These are phyloP conservation scores for Fusarium albidum DNA, from an alignment of 2,329 filamentous ascomycete species.

Conservation along the genomic window DNA sequence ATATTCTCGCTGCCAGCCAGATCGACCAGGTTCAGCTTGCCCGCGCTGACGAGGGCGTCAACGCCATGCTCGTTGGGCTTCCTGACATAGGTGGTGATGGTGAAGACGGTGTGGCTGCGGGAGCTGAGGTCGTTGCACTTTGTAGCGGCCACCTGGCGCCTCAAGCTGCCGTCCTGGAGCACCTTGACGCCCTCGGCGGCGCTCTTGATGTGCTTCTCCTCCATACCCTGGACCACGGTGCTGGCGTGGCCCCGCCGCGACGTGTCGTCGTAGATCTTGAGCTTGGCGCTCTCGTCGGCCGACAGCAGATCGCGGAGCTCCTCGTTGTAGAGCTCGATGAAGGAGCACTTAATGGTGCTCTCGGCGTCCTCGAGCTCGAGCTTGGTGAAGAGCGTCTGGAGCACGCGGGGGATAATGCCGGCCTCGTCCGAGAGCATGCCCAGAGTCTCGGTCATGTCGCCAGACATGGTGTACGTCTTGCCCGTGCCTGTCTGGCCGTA, in stretches of 20 bases:
- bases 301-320: conserved; percentile 91
- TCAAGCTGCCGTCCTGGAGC: conserved; percentile 87
- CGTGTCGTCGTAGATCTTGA: conserved; percentile 95
- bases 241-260: conserved; percentile 84
- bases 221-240: conserved; percentile 96
- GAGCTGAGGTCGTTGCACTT: conserved; percentile 99
- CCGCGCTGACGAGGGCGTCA: conserved; percentile 88
- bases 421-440: conserved; percentile 90
- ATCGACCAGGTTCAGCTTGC: conserved; percentile 96
- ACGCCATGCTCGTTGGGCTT: conserved; percentile 81
- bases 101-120: conserved; percentile 96
- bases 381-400: conserved; percentile 86
- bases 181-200: conserved; percentile 88
- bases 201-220: conserved; percentile 90
- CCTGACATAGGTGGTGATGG: conserved; percentile 91
- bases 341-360: conserved; percentile 94
- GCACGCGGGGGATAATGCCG: conserved; percentile 91
- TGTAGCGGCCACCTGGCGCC: conserved; percentile 98
- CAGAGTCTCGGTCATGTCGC: conserved; percentile 88
- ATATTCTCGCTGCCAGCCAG: conserved; percentile 98
- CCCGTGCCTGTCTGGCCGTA: conserved; percentile 98
- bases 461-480: conserved; percentile 99
- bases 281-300: conserved; percentile 79
- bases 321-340: conserved; percentile 98
- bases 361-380: conserved; percentile 82